Evolutionary conservation across 2,329 filamentous ascomycete genomes (phyloP).

Genomic region (Sordariomycetes sp.): DNA sequence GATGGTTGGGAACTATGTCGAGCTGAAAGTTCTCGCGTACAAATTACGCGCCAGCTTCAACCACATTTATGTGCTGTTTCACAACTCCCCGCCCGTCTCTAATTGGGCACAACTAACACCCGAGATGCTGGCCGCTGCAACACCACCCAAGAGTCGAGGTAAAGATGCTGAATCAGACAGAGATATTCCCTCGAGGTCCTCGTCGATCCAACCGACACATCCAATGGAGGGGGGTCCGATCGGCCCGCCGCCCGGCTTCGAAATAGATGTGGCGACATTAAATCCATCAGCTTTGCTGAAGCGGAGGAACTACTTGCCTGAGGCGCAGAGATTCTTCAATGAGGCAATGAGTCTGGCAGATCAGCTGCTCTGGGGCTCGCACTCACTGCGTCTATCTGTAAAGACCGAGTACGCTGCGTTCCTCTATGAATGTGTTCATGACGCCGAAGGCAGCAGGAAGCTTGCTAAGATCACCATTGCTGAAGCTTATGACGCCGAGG

Average conservation of each 20-base stretch:
- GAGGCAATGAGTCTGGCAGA: constrained; percentile 70
- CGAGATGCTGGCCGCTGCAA: constrained; percentile 28
- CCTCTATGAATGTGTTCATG: constrained; percentile 84
- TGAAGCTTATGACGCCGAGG: constrained; percentile 83
- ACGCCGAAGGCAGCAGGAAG: constrained; percentile 64
- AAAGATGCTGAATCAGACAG: constrained; percentile 37
- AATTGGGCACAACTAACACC: constrained; percentile 44
- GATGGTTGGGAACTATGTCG: constrained; percentile 67
- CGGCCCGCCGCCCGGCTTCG: constrained; percentile 45
- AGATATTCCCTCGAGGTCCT: constrained; percentile 28
- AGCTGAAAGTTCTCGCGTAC: constrained; percentile 81
- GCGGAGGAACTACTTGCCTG: constrained; percentile 69
- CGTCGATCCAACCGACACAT: constrained; percentile 38
- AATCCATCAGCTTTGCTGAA: constrained; percentile 72
- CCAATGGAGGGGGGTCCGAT: constrained; percentile 51
- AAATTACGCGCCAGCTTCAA: constrained; percentile 93
- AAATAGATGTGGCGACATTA: constrained; percentile 23
- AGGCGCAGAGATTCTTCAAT: constrained; percentile 72
- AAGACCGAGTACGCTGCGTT: constrained; percentile 92
- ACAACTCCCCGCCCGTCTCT: constrained; percentile 77
- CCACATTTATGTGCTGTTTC: constrained; percentile 93
- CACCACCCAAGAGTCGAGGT: constrained; percentile 31
- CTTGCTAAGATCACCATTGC: constrained; percentile 76
- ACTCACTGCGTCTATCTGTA: constrained; percentile 80
- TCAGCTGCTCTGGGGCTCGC: constrained; percentile 70